Conservation (phyloP, 306 rosid species). For the Oxytropis ochrocephala region DNA sequence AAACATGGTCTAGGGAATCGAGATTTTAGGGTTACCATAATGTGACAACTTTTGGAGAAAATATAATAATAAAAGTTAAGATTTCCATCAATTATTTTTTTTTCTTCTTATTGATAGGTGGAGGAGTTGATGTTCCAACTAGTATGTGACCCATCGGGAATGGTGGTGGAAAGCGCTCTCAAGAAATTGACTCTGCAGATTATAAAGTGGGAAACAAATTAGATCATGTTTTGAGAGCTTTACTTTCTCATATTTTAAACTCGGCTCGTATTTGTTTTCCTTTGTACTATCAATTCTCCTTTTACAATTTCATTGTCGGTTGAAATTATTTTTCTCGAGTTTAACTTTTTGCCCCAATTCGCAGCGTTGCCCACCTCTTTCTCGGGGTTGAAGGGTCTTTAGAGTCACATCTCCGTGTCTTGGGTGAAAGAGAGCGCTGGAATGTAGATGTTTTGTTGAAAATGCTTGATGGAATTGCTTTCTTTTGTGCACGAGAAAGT, state of each 20-base stretch:
- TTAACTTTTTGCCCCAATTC: slow-evolving; percentile 16
- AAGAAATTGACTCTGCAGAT: slow-evolving; percentile 84
- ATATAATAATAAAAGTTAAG: slow-evolving; percentile 13
- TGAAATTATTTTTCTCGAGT: slow-evolving; percentile 4
- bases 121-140: slow-evolving; percentile 97
- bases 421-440: slow-evolving; percentile 97
- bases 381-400: slow-evolving; percentile 96
- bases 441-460: slow-evolving; percentile 75
- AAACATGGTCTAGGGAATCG: slow-evolving; percentile 86
- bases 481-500: slow-evolving; percentile 57
- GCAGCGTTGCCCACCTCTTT: slow-evolving; percentile 93
- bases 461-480: slow-evolving; percentile 69
- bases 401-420: slow-evolving; percentile 84
- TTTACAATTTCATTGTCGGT: not conserved
- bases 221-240: slow-evolving; percentile 64
- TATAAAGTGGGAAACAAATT: slow-evolving; percentile 77
- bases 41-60: slow-evolving; percentile 30
- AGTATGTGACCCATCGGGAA: slow-evolving; percentile 92
- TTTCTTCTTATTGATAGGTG: slow-evolving; percentile 54
- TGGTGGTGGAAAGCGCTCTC: slow-evolving; percentile 81
- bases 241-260: slow-evolving; percentile 61
- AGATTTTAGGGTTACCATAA: slow-evolving; percentile 48
- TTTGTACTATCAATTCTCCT: slow-evolving; percentile 10
- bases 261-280: slow-evolving; percentile 57
- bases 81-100: slow-evolving; percentile 33